A percentile compares a stretch with the other conserved stretches of the same genome.
Evolutionary conservation across 768 basidiomycete genomes (phyloP).

Genomic region (Suillus lakei): DNA sequence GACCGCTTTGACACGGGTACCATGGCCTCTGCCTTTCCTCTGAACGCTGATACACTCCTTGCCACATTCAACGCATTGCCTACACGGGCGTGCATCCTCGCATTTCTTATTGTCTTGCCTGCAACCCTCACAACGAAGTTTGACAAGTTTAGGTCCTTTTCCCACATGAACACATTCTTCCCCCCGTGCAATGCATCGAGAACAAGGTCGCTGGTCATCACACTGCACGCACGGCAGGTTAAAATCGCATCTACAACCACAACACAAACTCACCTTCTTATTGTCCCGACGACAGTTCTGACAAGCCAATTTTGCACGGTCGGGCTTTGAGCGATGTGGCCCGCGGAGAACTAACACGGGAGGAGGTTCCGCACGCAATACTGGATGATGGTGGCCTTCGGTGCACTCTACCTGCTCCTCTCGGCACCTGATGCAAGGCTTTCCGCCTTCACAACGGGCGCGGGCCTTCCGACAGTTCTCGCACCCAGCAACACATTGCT

Average conservation of each 20-base stretch:
- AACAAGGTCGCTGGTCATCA: slow-evolving; percentile 66
- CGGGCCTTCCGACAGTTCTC: slow-evolving; percentile 59
- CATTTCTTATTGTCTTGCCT: slow-evolving; percentile 60
- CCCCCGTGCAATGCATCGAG: slow-evolving; percentile 56
- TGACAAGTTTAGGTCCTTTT: slow-evolving; percentile 61
- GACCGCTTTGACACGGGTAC: slow-evolving; percentile 65
- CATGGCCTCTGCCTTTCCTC: slow-evolving; percentile 59
- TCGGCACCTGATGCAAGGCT: slow-evolving; percentile 40
- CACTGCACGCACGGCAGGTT: slow-evolving; percentile 43
- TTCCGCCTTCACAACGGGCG: slow-evolving; percentile 45
- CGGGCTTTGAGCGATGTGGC: slow-evolving; percentile 39
- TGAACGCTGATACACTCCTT: slow-evolving; percentile 54
- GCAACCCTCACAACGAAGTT: slow-evolving; percentile 63
- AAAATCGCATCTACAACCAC: slow-evolving; percentile 1
- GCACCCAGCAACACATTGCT: slow-evolving; percentile 66
- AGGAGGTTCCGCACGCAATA: slow-evolving; percentile 31
- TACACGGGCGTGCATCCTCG: slow-evolving; percentile 63
- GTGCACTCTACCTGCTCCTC: slow-evolving; percentile 47
- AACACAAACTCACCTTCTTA: slow-evolving; percentile 53
- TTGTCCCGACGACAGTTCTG: slow-evolving; percentile 65
- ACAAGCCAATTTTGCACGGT: slow-evolving; percentile 64
- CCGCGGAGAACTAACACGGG: slow-evolving; percentile 27
- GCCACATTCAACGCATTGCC: slow-evolving; percentile 50
- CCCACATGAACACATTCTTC: slow-evolving; percentile 61
- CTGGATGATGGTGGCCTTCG: slow-evolving; percentile 41